phyloP scores from a whole-genome alignment of 2,329 filamentous ascomycete species.

The Exophiala calicioides region DNA sequence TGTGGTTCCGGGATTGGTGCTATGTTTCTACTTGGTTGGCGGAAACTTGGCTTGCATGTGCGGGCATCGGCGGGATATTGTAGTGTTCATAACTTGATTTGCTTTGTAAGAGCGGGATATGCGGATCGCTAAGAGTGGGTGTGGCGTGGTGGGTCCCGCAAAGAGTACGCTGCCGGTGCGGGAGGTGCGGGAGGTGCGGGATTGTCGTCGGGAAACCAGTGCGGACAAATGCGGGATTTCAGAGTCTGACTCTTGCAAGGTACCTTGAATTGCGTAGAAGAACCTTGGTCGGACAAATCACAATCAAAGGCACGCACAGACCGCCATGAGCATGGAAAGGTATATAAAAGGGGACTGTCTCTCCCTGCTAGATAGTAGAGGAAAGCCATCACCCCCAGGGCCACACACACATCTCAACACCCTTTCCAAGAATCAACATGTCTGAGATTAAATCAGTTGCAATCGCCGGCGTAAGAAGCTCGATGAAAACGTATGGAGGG shows the following conservation, averaged over 20 bases:
- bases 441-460: constrained; percentile 16
- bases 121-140: no score
- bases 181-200: constrained; percentile 5
- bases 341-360: not conserved
- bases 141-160: constrained; percentile 3
- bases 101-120: constrained; percentile 15
- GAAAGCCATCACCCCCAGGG: not conserved
- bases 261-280: not conserved
- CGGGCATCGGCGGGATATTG: no score
- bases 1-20: no score
- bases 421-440: constrained; percentile 7
- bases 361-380: not conserved
- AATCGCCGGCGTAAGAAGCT: constrained; percentile 8
- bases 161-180: not conserved
- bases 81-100: no score
- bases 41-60: no score
- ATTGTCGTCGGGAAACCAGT: not conserved
- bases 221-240: no score
- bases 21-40: no score
- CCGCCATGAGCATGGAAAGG: no score
- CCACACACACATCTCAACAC: not conserved
- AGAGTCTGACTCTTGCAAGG: not conserved
- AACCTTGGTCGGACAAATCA: no score
- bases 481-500: not conserved
- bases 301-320: no score